Evolutionary conservation across 2,329 filamentous ascomycete genomes (phyloP), one percentile per base, ranked within the genome.

Genomic region (Aspergillus caelatus): DNA sequence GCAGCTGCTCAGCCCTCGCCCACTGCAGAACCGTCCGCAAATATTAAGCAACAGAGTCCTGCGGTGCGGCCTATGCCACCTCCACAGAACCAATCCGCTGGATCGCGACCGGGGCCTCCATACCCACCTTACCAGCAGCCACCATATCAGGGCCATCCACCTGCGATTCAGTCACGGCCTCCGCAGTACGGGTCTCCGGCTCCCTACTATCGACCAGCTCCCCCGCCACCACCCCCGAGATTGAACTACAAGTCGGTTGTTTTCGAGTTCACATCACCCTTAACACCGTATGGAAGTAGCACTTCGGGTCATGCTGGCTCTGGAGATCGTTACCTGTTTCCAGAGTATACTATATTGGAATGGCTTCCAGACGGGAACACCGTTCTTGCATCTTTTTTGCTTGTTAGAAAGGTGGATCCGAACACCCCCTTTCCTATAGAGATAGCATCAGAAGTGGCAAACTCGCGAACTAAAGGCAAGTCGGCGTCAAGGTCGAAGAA

Each of bases 241-340:
- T 65, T 77, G 4, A 75, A 78, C 59, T 80, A 81, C 67, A 83
- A 80, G 65, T 76, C 81, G 3, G 77, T 84, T 7, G 79, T 83
- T 11, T 79, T 84, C 53, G 82, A 84, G 64, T 82, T 83, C 43
- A 77, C 78, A 12, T 78, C 79, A 11, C 74, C 78, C 0, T 68
- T 80, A 60, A 77, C 78, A 4, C 78, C 78, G 2, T 79, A 79
- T 43, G 78, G 77, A 68, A 79, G 75, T 62, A 77, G 75, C 43
- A 76, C 77, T 1, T 78, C 79, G 0, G 74, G 74, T 4, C 78
- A 80, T 64, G 75, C 77, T 36, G 77, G 76, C 11, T 80, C 77
- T 8, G 79, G 80, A 12, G 82, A 84, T 67, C 78, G 82, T 23
- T 84, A 81, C 68, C 68, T 83, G 1, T 82, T 84, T 64, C 82